A percentile compares a stretch with the other conserved stretches of the same genome.
phyloP scores from a whole-genome alignment of 192 early-diverging fungal species.

The Rhizophagus prolifer region DNA sequence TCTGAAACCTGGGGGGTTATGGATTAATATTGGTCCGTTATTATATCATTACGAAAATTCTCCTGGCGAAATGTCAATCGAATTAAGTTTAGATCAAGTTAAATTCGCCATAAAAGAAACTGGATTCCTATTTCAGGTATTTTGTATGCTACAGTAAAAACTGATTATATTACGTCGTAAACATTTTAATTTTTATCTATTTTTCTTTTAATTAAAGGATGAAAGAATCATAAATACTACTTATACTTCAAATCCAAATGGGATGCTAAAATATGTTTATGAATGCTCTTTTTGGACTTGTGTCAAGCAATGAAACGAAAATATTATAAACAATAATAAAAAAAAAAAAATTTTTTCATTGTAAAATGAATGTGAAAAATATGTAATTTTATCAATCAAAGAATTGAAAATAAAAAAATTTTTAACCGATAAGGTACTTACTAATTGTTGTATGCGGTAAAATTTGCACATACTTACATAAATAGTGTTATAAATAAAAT shows the following conservation, averaged over 20 bases:
- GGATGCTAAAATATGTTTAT: constrained; percentile 86
- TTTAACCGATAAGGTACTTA: not conserved
- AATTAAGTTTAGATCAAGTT: constrained; percentile 85
- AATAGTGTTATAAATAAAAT: no score
- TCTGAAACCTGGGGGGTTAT: constrained; percentile 75
- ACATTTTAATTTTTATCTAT: not conserved
- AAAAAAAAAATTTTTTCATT: no score
- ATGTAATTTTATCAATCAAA: not conserved
- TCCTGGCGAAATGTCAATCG: constrained; percentile 76
- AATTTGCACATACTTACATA: no score
- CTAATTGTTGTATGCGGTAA: no score
- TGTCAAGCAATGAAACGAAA: constrained; percentile 41
- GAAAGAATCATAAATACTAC: constrained; percentile 61
- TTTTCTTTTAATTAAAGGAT: constrained; percentile 24
- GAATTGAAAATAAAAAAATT: not conserved
- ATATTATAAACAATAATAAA: no score
- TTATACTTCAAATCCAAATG: constrained; percentile 72
- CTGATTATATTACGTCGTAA: constrained; percentile 3
- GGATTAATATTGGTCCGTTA: constrained; percentile 89
- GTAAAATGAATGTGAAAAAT: no score
- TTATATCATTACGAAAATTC: constrained; percentile 95
- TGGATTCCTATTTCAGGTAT: constrained; percentile 74
- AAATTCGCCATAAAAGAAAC: constrained; percentile 53
- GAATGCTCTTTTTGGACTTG: constrained; percentile 71
- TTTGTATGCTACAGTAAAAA: not conserved